Conservation (phyloP, 306 rosid genomes). For the Lupinus albus region DNA sequence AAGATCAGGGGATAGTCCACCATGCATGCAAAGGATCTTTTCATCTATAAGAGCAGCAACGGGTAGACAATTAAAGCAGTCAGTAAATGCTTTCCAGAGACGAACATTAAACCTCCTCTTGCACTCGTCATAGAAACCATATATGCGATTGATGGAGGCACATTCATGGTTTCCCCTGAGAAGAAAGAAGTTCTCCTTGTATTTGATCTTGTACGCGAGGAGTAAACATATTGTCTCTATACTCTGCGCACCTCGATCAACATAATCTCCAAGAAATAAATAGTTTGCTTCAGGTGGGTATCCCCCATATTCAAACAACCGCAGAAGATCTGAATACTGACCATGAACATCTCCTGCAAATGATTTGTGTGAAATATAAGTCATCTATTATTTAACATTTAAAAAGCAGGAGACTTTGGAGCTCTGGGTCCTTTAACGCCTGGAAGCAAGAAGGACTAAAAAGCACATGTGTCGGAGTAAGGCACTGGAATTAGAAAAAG, state of each 20-base stretch:
- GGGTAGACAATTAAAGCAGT: constrained; percentile 77
- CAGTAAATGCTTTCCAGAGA: constrained; percentile 78
- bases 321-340: constrained; percentile 76
- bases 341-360: constrained; percentile 83
- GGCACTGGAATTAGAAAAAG: constrained; percentile 1
- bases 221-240: constrained; percentile 82
- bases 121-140: constrained; percentile 88
- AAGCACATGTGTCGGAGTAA: constrained; percentile 1
- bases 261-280: constrained; percentile 84
- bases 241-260: constrained; percentile 87
- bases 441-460: neutral
- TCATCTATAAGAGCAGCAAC: constrained; percentile 85
- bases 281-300: constrained; percentile 84
- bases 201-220: constrained; percentile 80
- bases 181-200: constrained; percentile 86
- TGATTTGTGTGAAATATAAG: constrained; percentile 23
- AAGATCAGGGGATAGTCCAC: constrained; percentile 79
- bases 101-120: constrained; percentile 84
- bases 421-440: constrained; percentile 4
- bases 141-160: constrained; percentile 84
- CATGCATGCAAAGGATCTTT: constrained; percentile 90
- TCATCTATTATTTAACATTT: constrained; percentile 13
- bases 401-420: neutral
- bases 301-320: constrained; percentile 81
- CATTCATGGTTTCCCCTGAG: constrained; percentile 90